Evolutionary conservation across 176 grass and related monocot species (phyloP), one percentile per base, ranked within the genome.

Genomic region (Typha latifolia): DNA sequence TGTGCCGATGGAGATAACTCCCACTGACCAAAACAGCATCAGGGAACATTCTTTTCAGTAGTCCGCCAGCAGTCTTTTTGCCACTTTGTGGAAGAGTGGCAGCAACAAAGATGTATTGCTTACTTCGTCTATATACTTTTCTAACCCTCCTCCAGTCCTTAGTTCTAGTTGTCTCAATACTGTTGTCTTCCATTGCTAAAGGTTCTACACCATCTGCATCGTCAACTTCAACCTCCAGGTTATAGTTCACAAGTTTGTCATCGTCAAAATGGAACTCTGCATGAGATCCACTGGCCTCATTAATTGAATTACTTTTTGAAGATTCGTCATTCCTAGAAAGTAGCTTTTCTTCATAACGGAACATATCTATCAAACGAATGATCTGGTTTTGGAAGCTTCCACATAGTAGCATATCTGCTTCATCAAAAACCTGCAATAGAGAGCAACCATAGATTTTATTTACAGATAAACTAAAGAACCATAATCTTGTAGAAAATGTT

Each of bases 361-460:
- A 74, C 94, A 97, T 93, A 80, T 97, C 73, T 70, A 93, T 93
- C 23, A 97, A 78, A 61, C 83, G 86, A 78, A 97, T 97, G 66
- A 97, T 69, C 77, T 90, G 84, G 22, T 90, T 90, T 77, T 97
- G 83, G 69, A 97, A 97, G 69, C 93, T 90, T 73, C 94, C 94
- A 65, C 89, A 97, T 18, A 97, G 89, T 82, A 97, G 85, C 89
- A 97, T 97, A 70, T 97, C 89, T 69, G 89, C 94, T 81, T 97
- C 94, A 78, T 97, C 94, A 83, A 97, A 92, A 19, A 97, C 93
- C 88, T 97, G 71, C 78, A 32, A 80, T 49, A 56, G 27, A 84
- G 49, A 12, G 52, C 29, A 23, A 49, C 4, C 14, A 16, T 69
- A 62, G 50, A 55, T 52, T 34, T 51, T 70, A 15, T 37, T 49